Conservation (phyloP, 2,329 filamentous ascomycete genomes). For the Cercospora berteroae region DNA sequence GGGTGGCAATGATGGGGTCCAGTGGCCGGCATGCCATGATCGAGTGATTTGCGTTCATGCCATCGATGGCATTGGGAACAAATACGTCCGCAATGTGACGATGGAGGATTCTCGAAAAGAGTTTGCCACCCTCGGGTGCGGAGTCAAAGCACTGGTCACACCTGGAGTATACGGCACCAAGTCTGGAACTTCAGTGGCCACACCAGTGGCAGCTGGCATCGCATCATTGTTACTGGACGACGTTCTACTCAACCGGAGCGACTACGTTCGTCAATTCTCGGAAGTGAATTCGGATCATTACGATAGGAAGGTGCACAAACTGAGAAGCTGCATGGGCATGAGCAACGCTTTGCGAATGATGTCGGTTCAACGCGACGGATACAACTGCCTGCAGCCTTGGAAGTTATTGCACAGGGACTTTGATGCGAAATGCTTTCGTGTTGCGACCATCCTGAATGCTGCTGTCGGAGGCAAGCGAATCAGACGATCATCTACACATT, state of each 20-base stretch:
- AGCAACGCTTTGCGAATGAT: not conserved
- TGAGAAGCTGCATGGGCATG: not conserved
- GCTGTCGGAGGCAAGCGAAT: not conserved
- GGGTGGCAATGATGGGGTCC: not conserved
- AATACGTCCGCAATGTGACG: not conserved
- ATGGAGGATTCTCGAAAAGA: not conserved
- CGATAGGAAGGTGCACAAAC: not conserved
- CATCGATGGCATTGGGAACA: not conserved
- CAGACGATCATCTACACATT: not conserved
- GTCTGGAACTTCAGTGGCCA: conserved; percentile 1
- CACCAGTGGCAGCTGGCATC: not conserved
- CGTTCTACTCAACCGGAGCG: not conserved
- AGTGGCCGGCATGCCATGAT: not conserved
- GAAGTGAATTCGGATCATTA: not conserved
- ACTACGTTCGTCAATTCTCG: not conserved
- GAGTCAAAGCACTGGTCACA: not conserved
- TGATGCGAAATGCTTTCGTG: not conserved
- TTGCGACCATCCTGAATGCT: not conserved
- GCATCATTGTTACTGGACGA: not conserved
- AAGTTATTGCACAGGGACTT: not conserved
- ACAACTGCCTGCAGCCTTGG: not conserved
- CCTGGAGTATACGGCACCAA: not conserved
- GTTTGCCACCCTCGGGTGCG: not conserved
- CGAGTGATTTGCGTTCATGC: not conserved
- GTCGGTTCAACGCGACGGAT: not conserved